Evolutionary conservation across 2,329 filamentous ascomycete species (phyloP).

Genomic region (Diaporthe velutina): DNA sequence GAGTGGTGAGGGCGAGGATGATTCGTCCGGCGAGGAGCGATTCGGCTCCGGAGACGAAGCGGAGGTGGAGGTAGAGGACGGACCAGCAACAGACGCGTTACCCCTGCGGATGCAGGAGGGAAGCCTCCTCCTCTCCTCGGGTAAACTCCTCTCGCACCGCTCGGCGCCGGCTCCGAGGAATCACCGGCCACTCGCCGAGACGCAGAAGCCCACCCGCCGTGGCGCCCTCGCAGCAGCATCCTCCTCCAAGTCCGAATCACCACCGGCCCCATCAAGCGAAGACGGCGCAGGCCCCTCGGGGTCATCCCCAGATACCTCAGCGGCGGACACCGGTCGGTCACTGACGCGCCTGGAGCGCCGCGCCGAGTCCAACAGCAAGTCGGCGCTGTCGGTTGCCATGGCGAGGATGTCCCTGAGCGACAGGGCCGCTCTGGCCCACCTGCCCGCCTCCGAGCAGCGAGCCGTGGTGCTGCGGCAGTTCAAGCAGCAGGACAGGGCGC

Average conservation of each 20-base stretch:
- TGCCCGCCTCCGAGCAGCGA: conserved; percentile 48
- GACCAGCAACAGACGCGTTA: not conserved
- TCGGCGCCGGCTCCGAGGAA: conserved; percentile 30
- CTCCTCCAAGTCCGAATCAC: not conserved
- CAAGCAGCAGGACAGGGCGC: conserved; percentile 47
- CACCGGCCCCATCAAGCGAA: not conserved
- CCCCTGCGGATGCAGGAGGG: conserved; percentile 38
- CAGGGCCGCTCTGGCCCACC: conserved; percentile 45
- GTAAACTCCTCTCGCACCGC: conserved; percentile 50
- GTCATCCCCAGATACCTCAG: not conserved
- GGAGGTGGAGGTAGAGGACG: conserved; percentile 4
- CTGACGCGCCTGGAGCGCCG: conserved; percentile 30
- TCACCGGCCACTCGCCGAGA: conserved; percentile 20
- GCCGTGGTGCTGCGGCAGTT: conserved; percentile 46
- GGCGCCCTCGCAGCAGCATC: not conserved
- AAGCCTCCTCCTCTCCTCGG: conserved; percentile 50
- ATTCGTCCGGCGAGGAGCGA: not conserved
- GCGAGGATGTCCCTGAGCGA: conserved; percentile 44
- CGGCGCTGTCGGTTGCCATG: conserved; percentile 14
- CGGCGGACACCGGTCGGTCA: not conserved
- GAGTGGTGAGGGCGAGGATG: not conserved
- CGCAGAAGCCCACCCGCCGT: not conserved
- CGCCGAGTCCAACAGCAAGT: not conserved
- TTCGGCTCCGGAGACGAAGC: not conserved
- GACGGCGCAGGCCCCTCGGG: not conserved